Evolutionary conservation across 2,329 filamentous ascomycete species (phyloP), one percentile per base, ranked within the genome.

Genomic region (Trichoderma koningiopsis): DNA sequence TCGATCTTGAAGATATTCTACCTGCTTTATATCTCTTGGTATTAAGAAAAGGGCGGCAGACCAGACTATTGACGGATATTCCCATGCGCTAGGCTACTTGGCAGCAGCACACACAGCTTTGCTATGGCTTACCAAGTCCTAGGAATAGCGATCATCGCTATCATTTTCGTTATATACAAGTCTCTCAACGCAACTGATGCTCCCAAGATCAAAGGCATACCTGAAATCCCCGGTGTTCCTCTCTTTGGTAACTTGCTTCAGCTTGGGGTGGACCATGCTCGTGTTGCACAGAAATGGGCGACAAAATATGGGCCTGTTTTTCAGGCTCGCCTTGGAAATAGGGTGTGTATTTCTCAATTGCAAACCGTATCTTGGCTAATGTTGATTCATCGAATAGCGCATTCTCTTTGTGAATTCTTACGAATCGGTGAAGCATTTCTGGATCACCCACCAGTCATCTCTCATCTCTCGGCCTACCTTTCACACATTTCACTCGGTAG

Each of bases 371-470:
- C 5, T 4, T 19, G 40, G 35, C 68, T 67, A 35, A 67, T 29
- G 16, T 10, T 6, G 16, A 11, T 27, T n/a, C 14, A 13, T 19
- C 4, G 31, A 8, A 69, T 84, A 85, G 79, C 86, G 91, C 70
- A 89, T 94, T 70, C 84, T 95, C 37, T 93, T 93, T 75, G 92
- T 91, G 71, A 95, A 95, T 74, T 89, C 87, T 1, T 94, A 93
- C 74, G 89, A 92, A 24, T 87, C 90, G 0, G 91, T 94, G 40
- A 88, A 87, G 67, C 84, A 90, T 72, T 83, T 95, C 27, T 94
- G 92, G 89, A 91, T 94, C 77, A 91, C 88, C 11, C 90, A 95
- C 74, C 92, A 94, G 74, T 92, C 91, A 0, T 86, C 92, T 0
- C 81, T 94, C 69, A 93, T 94, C 74, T 94, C 91, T 0, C 87